Evolutionary conservation across 805 yeast species (phyloP), one percentile per base, ranked within the genome.

Genomic region (Ogataea paraovalis): DNA sequence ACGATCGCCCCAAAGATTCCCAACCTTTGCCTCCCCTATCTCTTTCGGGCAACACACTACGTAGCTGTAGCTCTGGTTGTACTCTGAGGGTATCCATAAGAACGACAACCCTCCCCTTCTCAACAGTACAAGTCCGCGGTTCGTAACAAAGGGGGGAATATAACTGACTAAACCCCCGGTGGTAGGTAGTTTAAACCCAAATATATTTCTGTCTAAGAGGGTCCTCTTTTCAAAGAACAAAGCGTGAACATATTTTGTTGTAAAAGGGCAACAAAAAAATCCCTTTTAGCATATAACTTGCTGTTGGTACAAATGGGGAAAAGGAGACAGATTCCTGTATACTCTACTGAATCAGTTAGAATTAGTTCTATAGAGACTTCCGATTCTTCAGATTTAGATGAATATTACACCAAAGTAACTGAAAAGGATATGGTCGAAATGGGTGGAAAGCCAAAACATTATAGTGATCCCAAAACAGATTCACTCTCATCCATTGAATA

Each of bases 371-470:
- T 10, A 34, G 21, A n/a, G 16, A 34, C 51, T 4, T 39, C 51
- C 2, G 44, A 39, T 14, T 42, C 48, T 33, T 57, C 60, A 3
- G 59, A 57, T 38, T 51, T 55, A 1, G 50, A 49, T 25, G 46
- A 53, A n/a, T 51, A 57, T 12, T 56, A 52, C 30, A 44, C 34
- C 14, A 39, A 44, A 22, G 41, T 56, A n/a, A 30, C 47, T 10
- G 33, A 21, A 10, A 16, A 33, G 5, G 52, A 53, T 4, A 46
- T 56, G 3, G 22, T 18, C 2, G 20, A 41, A 34, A n/a, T 16
- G 19, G 38, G 38, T 6, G 38, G 38, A 16, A 18, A n/a, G 16
- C 38, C 38, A n/a, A 34, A 18, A 10, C 38, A 34, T 10, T 34
- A 34, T 16, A 18, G 38, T 34, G 38, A 34, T 5, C 5, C 12